These are phyloP conservation scores for Trichoderma koningii DNA, from an alignment of 2,329 filamentous ascomycete genomes.

Conservation along the genomic window DNA sequence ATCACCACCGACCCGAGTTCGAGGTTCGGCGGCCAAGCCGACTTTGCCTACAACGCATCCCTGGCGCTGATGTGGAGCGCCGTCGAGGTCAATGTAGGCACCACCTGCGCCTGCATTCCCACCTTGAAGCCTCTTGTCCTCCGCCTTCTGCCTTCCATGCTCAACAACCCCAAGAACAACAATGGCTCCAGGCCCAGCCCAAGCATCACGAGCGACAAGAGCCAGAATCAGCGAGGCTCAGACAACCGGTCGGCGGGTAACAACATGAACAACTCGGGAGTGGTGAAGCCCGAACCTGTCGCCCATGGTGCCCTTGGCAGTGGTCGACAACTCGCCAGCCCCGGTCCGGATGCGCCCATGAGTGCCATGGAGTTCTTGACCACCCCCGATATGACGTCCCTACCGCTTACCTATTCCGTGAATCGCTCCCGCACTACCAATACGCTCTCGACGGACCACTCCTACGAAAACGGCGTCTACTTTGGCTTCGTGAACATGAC, in stretches of 20 bases:
- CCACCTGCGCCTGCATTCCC: constrained; percentile 90
- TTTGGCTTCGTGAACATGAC: constrained; percentile 78
- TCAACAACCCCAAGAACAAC: constrained; percentile 52
- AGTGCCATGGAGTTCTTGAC: constrained; percentile 52
- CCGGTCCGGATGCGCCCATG: constrained; percentile 1
- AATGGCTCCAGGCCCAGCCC: constrained; percentile 36
- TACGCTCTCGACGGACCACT: constrained; percentile 42
- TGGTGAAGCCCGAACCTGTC: constrained; percentile 34
- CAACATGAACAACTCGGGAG: constrained; percentile 27
- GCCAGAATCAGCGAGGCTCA: constrained; percentile 37
- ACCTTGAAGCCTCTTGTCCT: constrained; percentile 84
- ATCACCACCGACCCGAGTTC: constrained; percentile 43
- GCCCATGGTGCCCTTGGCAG: constrained; percentile 21
- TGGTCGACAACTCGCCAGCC: background rate
- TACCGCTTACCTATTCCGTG: constrained; percentile 1
- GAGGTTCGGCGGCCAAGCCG: constrained; percentile 53
- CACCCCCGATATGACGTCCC: constrained; percentile 41
- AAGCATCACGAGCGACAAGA: constrained; percentile 36
- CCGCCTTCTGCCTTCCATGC: constrained; percentile 58
- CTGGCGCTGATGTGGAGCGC: constrained; percentile 91
- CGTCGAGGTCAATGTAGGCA: constrained; percentile 86
- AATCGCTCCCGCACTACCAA: constrained; percentile 35
- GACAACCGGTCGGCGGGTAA: constrained; percentile 35
- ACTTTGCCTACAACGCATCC: constrained; percentile 74
- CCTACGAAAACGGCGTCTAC: constrained; percentile 55